Percentiles rank a stretch among this genome's conserved stretches.
phyloP scores from a whole-genome alignment of 495 filamentous ascomycete species.

The Chaetomium tenue region DNA sequence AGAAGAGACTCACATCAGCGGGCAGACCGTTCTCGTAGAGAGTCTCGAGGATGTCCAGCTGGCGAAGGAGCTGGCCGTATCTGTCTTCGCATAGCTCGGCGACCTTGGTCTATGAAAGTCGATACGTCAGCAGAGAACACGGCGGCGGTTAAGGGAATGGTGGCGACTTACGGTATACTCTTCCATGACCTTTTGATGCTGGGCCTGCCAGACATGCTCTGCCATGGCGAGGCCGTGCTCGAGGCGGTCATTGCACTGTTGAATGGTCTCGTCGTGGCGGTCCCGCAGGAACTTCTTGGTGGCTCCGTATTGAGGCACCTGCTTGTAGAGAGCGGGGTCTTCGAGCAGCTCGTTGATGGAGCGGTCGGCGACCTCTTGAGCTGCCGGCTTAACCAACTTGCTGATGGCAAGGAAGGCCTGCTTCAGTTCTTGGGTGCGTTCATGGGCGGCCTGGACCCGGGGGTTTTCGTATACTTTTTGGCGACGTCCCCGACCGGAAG shows the following conservation, averaged over 20 bases:
- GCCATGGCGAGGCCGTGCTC: slow-evolving; percentile 24
- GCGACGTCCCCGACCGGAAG: slow-evolving; percentile 43
- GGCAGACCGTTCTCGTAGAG: slow-evolving; percentile 40
- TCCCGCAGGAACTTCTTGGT: slow-evolving; percentile 36
- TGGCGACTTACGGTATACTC: slow-evolving; percentile 26
- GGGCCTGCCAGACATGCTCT: slow-evolving; percentile 23
- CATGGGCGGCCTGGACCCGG: slow-evolving; percentile 46
- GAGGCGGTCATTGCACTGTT: slow-evolving; percentile 24
- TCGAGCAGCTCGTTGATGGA: slow-evolving; percentile 38
- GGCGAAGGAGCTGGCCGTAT: slow-evolving; percentile 37
- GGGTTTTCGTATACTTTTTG: slow-evolving; percentile 44
- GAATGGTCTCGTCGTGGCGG: slow-evolving; percentile 30
- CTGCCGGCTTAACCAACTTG: slow-evolving; percentile 41
- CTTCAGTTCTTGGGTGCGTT: slow-evolving; percentile 46
- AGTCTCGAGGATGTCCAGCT: slow-evolving; percentile 37
- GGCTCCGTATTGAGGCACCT: slow-evolving; percentile 33
- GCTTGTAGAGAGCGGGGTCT: slow-evolving; percentile 35
- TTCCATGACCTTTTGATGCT: slow-evolving; percentile 19
- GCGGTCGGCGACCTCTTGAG: slow-evolving; percentile 45
- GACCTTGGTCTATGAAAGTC: slow-evolving; percentile 27
- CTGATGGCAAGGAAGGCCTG: slow-evolving; percentile 40
- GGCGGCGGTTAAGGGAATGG: not conserved
- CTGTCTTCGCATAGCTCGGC: slow-evolving; percentile 38
- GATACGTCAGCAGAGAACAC: slow-evolving; percentile 1
- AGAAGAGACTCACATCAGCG: slow-evolving; percentile 41